phyloP scores from a whole-genome alignment of 441 rosid species.

The Pelargonium cotyledonis region DNA sequence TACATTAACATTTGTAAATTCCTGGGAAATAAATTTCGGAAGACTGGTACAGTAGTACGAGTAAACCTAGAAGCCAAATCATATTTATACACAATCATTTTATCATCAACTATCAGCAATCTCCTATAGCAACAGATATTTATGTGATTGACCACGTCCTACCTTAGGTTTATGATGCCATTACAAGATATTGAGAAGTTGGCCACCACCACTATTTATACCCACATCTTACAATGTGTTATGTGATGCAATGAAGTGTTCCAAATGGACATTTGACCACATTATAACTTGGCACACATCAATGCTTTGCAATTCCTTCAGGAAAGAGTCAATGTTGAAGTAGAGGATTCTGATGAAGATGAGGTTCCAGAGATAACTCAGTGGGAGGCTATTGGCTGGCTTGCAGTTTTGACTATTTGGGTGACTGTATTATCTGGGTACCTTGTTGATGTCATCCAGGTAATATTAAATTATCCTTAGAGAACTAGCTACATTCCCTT shows the following conservation, averaged over 20 bases:
- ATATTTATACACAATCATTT: background rate
- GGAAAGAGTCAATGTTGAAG: conserved; percentile 1
- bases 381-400: conserved; percentile 83
- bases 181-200: background rate
- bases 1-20: background rate
- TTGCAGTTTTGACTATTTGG: conserved; percentile 68
- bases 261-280: background rate
- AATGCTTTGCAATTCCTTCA: background rate
- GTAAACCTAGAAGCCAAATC: background rate
- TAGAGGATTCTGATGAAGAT: conserved; percentile 31
- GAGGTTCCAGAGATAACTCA: conserved; percentile 76
- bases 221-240: background rate
- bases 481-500: background rate
- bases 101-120: background rate
- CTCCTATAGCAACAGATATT: too few relatives aligned
- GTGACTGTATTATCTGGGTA: conserved; percentile 77
- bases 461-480: conserved; percentile 12
- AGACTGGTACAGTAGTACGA: background rate
- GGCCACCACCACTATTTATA: background rate
- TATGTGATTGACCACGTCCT: background rate
- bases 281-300: too few relatives aligned
- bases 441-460: conserved; percentile 83
- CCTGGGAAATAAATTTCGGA: background rate
- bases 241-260: background rate
- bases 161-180: background rate